phyloP scores from a whole-genome alignment of 768 basidiomycete species.

The Rhizopogon sp. region DNA sequence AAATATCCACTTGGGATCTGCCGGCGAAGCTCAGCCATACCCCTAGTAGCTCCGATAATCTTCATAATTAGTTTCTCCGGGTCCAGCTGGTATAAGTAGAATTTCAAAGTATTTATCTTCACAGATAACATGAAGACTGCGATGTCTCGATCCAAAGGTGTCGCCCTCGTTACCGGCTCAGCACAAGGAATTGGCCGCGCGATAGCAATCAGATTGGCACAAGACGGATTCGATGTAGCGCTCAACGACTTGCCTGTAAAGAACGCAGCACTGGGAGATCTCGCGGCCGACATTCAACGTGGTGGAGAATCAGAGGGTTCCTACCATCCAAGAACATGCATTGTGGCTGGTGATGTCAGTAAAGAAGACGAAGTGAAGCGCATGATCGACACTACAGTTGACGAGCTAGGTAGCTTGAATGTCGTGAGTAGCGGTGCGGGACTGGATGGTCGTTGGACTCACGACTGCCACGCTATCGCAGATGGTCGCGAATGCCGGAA shows the following conservation, averaged over 20 bases:
- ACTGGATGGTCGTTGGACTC: no score
- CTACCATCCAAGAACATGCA: no score
- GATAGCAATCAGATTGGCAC: constrained; percentile 17
- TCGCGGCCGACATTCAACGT: constrained; percentile 11
- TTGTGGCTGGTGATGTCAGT: constrained; percentile 13
- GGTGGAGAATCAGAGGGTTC: background rate
- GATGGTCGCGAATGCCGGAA: no score
- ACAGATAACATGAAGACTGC: no score
- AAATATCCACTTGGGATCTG: no score
- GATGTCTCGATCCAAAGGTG: constrained; percentile 21
- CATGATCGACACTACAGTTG: constrained; percentile 28
- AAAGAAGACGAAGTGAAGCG: constrained; percentile 36
- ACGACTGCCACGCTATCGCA: no score
- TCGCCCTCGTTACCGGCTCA: constrained; percentile 31
- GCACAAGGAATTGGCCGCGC: constrained; percentile 18
- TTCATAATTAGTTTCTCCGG: no score
- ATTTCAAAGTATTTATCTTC: no score
- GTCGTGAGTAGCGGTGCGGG: constrained; percentile 30
- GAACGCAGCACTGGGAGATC: constrained; percentile 20
- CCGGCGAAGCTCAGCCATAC: no score
- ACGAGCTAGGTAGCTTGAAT: constrained; percentile 39
- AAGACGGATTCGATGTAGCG: constrained; percentile 26
- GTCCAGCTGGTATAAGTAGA: no score
- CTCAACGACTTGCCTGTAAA: constrained; percentile 27
- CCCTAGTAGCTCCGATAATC: no score